A percentile compares a stretch with the other conserved stretches of the same genome.
Evolutionary conservation across 257 asterid species (phyloP).

Genomic region (Scutellaria minor): DNA sequence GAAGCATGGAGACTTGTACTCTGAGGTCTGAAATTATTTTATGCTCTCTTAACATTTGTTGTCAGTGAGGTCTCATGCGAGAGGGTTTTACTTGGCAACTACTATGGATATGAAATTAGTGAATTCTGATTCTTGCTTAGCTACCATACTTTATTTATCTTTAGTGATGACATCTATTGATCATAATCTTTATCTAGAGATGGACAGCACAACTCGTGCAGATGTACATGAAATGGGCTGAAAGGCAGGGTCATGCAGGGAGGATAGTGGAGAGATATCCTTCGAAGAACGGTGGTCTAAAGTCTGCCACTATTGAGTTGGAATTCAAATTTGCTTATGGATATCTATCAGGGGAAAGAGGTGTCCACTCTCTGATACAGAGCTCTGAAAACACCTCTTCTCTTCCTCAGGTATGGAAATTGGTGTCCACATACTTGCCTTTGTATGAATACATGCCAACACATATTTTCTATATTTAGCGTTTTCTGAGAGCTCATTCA

Average conservation of each 20-base stretch:
- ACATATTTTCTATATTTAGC: neutral
- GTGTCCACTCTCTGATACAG: constrained; percentile 60
- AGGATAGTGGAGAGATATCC: constrained; percentile 65
- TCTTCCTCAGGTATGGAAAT: constrained; percentile 54
- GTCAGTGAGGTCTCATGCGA: neutral
- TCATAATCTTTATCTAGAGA: constrained; percentile 47
- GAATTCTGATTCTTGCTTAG: constrained; percentile 20
- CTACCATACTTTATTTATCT: neutral
- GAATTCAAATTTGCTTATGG: constrained; percentile 78
- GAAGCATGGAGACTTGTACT: constrained; percentile 51
- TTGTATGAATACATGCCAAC: neutral
- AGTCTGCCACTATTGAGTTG: constrained; percentile 62
- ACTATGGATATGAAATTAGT: neutral
- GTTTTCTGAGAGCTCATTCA: neutral
- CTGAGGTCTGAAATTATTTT: constrained; percentile 44
- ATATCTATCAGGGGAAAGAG: constrained; percentile 76
- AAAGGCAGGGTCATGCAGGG: constrained; percentile 67
- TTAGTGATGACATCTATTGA: neutral
- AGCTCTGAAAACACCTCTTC: constrained; percentile 35
- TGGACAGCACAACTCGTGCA: constrained; percentile 64
- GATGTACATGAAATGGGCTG: constrained; percentile 87
- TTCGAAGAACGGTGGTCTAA: constrained; percentile 52
- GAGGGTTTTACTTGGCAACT: neutral
- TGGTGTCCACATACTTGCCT: neutral
- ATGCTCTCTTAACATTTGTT: constrained; percentile 19